A percentile compares a stretch with the other conserved stretches of the same genome.
Conservation (phyloP, 257 asterid species). For the Datura wrightii region DNA sequence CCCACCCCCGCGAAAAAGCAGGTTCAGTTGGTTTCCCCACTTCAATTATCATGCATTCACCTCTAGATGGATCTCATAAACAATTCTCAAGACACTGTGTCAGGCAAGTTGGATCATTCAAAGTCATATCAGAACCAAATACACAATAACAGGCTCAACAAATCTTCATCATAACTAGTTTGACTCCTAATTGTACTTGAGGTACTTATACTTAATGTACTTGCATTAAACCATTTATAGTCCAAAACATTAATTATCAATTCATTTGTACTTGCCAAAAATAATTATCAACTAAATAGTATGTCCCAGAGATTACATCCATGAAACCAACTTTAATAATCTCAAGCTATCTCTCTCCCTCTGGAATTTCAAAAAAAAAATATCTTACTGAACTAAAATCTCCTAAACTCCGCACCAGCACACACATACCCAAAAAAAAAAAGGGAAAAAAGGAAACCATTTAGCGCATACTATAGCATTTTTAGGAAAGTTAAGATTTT, state of each 20-base stretch:
- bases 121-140: conserved; percentile 3
- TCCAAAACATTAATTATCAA: background rate
- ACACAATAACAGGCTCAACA: background rate
- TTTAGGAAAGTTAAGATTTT: background rate
- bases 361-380: background rate
- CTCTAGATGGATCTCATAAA: conserved; percentile 20
- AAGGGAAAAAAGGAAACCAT: background rate
- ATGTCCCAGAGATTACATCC: background rate
- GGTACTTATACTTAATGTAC: background rate
- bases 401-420: background rate
- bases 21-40: background rate
- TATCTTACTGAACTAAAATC: background rate
- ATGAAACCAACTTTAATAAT: background rate
- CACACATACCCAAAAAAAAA: background rate
- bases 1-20: background rate
- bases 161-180: background rate
- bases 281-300: background rate
- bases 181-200: background rate
- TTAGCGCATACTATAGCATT: background rate
- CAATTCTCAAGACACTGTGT: background rate
- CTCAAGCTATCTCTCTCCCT: conserved; percentile 12
- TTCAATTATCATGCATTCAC: background rate
- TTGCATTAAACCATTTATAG: conserved; percentile 10
- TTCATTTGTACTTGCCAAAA: conserved; percentile 7
- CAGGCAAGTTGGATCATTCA: background rate